phyloP scores from a whole-genome alignment of 2,329 filamentous ascomycete genomes.

The Aureobasidium lini region DNA sequence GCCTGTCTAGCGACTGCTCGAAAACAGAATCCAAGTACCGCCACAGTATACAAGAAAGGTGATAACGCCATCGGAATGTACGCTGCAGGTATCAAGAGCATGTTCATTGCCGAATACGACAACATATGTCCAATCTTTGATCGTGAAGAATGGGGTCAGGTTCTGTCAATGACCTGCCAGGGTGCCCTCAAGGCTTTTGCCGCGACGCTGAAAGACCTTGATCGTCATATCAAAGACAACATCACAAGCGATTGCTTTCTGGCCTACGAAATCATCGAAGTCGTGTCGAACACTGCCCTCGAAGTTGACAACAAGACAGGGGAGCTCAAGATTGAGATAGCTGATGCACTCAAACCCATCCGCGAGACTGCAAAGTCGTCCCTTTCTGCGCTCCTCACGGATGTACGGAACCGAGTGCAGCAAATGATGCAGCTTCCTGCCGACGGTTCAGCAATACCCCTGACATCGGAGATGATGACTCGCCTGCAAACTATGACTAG shows the following conservation, averaged over 20 bases:
- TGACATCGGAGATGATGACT: constrained; percentile 79
- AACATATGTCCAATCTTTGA: constrained; percentile 83
- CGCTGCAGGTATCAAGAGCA: constrained; percentile 75
- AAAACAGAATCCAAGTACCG: constrained; percentile 67
- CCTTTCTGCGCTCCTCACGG: constrained; percentile 73
- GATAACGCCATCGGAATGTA: constrained; percentile 91
- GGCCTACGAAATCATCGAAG: constrained; percentile 90
- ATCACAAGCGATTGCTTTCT: constrained; percentile 87
- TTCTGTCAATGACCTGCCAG: constrained; percentile 74
- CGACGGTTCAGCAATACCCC: constrained; percentile 69
- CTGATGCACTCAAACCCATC: constrained; percentile 79
- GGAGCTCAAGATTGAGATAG: constrained; percentile 74
- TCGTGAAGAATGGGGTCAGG: constrained; percentile 72
- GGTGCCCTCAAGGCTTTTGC: constrained; percentile 72
- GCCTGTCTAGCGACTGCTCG: constrained; percentile 73
- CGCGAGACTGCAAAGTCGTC: constrained; percentile 87
- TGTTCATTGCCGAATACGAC: constrained; percentile 83
- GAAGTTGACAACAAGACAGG: constrained; percentile 75
- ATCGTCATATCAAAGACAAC: constrained; percentile 79
- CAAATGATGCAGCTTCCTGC: constrained; percentile 60
- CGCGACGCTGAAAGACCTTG: constrained; percentile 79
- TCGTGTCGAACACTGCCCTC: constrained; percentile 71
- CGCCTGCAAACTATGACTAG: constrained; percentile 79
- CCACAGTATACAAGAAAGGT: constrained; percentile 77
- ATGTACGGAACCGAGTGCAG: constrained; percentile 64